A percentile compares a stretch with the other conserved stretches of the same genome.
Conservation (phyloP, 257 asterid genomes). For the Perilla frutescens region DNA sequence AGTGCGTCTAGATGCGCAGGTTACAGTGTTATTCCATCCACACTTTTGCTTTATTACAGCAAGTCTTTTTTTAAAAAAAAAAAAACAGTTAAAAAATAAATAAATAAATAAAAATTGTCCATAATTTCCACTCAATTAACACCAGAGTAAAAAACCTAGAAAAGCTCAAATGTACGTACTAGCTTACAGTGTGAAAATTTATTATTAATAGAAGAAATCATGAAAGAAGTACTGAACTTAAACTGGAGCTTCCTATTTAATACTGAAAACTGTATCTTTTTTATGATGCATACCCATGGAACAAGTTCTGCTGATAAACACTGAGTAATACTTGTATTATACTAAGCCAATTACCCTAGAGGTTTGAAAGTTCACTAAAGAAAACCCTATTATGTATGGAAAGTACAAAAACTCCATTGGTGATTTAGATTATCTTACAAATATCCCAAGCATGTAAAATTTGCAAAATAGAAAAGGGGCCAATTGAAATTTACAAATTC, state of each 20-base stretch:
- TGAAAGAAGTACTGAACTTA: conserved; percentile 1
- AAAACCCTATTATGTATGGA: background rate
- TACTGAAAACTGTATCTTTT: background rate
- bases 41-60: background rate
- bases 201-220: conserved; percentile 8
- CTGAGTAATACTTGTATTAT: background rate
- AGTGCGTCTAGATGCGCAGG: conserved; percentile 1
- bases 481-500: background rate
- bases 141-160: background rate
- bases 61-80: background rate
- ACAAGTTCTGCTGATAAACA: background rate
- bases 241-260: background rate
- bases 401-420: background rate
- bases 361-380: background rate
- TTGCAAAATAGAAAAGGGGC: background rate
- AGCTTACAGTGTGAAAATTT: background rate
- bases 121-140: conserved; percentile 2
- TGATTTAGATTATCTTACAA: background rate
- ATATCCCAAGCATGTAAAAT: background rate
- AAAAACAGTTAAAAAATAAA: too few species aligned
- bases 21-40: background rate
- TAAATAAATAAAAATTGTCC: background rate
- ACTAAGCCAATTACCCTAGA: background rate
- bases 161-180: background rate
- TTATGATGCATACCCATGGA: background rate